phyloP scores from a whole-genome alignment of 306 rosid species.

The Lotus japonicus region DNA sequence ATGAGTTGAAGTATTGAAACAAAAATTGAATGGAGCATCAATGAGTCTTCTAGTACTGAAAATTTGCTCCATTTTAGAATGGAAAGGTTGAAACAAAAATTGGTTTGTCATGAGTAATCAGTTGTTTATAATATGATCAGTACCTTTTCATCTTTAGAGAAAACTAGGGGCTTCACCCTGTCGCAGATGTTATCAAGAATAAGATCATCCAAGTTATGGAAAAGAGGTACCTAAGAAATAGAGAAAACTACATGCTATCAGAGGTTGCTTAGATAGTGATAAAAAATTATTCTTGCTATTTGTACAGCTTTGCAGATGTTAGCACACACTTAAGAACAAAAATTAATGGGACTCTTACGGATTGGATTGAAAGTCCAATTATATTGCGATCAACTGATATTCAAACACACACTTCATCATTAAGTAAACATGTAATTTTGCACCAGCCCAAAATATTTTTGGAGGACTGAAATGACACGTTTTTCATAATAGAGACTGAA shows the following conservation, averaged over 20 bases:
- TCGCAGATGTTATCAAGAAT: constrained; percentile 98
- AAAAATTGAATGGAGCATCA: too few species aligned
- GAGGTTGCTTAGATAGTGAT: background rate
- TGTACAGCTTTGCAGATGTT: too few species aligned
- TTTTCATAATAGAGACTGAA: background rate
- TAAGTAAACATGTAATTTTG: too few species aligned
- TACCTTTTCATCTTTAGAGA: constrained; percentile 95
- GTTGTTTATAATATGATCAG: background rate
- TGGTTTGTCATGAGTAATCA: too few species aligned
- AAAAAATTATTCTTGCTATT: background rate
- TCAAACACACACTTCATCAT: background rate
- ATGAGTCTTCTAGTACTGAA: too few species aligned
- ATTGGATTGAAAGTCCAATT: too few species aligned
- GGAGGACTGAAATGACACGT: background rate
- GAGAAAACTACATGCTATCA: background rate
- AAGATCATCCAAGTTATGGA: constrained; percentile 85
- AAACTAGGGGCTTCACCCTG: constrained; percentile 75
- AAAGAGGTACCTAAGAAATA: constrained; percentile 70
- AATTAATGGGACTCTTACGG: too few species aligned
- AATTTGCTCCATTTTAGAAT: background rate
- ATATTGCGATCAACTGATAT: too few species aligned
- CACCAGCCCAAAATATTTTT: too few species aligned
- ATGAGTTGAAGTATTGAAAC: background rate
- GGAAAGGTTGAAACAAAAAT: background rate
- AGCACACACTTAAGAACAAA: too few species aligned